Evolutionary conservation across 345 rosid species (phyloP).

Genomic region (Melaleuca alternifolia): DNA sequence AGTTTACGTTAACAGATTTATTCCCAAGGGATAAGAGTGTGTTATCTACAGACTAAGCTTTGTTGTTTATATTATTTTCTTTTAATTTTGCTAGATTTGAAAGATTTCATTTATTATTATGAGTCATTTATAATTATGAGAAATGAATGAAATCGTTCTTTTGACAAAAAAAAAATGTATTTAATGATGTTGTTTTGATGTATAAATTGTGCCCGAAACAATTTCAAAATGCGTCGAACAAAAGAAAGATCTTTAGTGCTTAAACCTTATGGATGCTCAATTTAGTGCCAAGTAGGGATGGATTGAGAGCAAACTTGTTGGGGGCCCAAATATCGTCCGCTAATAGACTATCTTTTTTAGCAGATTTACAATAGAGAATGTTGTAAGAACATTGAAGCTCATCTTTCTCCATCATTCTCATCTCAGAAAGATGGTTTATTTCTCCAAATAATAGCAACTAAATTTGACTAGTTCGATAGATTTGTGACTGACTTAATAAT

Average conservation of each 20-base stretch:
- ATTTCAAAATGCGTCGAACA: neutral
- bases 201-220: neutral
- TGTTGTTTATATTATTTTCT: too few species aligned
- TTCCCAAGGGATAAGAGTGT: too few species aligned
- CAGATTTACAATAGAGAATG: neutral
- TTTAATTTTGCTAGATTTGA: too few species aligned
- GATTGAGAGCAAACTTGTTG: neutral
- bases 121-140: too few species aligned
- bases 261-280: neutral
- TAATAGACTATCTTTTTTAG: neutral
- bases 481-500: neutral
- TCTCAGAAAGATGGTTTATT: neutral
- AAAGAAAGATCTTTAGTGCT: neutral
- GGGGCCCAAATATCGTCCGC: neutral
- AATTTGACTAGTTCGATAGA: neutral
- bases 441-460: neutral
- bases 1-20: too few species aligned
- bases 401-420: neutral
- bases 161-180: too few species aligned
- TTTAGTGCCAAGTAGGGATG: neutral
- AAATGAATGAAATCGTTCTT: too few species aligned
- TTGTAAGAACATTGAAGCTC: neutral
- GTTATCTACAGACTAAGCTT: too few species aligned
- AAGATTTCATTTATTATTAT: too few species aligned
- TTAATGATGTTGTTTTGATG: neutral